A percentile compares a stretch with the other conserved stretches of the same genome.
Evolutionary conservation across 192 early-diverging fungal genomes (phyloP).

Genomic region (Pecoramyces ruminantium): DNA sequence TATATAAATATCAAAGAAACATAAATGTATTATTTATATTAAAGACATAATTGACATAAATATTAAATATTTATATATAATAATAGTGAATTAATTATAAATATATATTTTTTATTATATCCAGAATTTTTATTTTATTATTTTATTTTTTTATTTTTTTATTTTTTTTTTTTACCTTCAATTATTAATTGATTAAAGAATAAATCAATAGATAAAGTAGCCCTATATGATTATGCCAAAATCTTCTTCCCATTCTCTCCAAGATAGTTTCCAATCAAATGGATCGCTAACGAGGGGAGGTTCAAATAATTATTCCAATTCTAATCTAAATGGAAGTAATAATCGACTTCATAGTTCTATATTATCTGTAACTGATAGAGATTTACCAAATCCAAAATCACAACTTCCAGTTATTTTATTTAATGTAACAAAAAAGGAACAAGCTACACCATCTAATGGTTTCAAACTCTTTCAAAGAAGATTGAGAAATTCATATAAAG

Average conservation of each 20-base stretch:
- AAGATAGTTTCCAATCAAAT: not conserved
- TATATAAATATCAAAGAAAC: too few species aligned
- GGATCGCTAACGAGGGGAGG: not conserved
- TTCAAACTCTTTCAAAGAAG: not conserved
- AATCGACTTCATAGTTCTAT: not conserved
- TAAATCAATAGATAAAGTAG: not conserved
- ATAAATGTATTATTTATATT: too few species aligned
- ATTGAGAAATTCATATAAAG: not conserved
- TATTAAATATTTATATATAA: too few species aligned
- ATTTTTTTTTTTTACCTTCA: too few species aligned
- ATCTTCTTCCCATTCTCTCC: not conserved
- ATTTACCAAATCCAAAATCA: not conserved
- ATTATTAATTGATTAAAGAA: too few species aligned
- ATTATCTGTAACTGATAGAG: not conserved
- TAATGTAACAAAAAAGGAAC: not conserved
- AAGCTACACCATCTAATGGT: not conserved
- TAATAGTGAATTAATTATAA: too few species aligned
- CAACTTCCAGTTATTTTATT: not conserved
- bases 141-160: too few species aligned
- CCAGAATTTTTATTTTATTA: too few species aligned
- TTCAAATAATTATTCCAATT: not conserved
- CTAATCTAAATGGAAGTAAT: not conserved
- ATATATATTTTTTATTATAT: too few species aligned
- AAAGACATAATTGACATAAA: too few species aligned
- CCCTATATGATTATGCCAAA: not conserved